phyloP scores from a whole-genome alignment of 352 stramenopile genomes.

The Blastocystis sp. region DNA sequence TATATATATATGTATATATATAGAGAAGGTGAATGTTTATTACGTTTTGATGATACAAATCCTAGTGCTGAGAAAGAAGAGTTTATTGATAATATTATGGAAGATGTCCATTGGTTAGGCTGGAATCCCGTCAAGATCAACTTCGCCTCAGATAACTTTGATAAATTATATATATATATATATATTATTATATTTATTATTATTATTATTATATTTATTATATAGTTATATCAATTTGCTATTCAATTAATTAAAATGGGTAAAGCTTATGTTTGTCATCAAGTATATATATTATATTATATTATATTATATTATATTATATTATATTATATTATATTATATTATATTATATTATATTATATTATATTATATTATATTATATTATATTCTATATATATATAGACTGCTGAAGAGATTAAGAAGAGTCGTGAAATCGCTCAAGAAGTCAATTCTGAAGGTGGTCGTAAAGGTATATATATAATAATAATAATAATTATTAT shows the following conservation, averaged over 20 bases:
- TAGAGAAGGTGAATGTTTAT: slow-evolving; percentile 67
- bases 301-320: no score
- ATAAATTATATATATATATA: no score
- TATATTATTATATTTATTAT: no score
- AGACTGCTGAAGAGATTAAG: slow-evolving; percentile 62
- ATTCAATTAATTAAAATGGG: slow-evolving; percentile 75
- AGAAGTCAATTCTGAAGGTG: slow-evolving; percentile 46
- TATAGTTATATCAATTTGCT: slow-evolving; percentile 82
- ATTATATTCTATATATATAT: no score
- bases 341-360: no score
- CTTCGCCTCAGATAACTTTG: slow-evolving; percentile 92
- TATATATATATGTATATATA: neutral
- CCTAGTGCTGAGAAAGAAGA: slow-evolving; percentile 84
- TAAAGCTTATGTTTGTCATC: slow-evolving; percentile 85
- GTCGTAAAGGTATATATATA: slow-evolving; percentile 3
- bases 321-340: no score
- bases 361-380: no score
- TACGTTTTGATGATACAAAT: slow-evolving; percentile 94
- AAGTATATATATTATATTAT: neutral
- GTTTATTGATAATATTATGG: slow-evolving; percentile 87
- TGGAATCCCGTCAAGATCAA: slow-evolving; percentile 53
- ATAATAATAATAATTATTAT: no score
- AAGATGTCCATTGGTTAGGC: slow-evolving; percentile 54
- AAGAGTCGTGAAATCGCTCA: slow-evolving; percentile 54
- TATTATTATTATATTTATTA: no score